Evolutionary conservation across 805 yeast species (phyloP).

Genomic region (Candida montana): DNA sequence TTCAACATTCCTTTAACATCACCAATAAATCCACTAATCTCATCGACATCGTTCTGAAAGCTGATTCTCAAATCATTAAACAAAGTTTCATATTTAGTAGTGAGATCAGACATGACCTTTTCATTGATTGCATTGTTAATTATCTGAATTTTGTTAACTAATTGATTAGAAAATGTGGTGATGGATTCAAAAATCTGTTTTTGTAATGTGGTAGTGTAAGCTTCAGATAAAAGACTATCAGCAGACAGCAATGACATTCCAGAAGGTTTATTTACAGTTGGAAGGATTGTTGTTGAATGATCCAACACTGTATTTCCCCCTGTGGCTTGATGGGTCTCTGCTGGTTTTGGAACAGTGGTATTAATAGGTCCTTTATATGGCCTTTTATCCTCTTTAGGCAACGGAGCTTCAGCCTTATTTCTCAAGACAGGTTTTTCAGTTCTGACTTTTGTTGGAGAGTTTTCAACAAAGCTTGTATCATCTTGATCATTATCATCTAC

Average conservation of each 20-base stretch:
- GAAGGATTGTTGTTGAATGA: not conserved
- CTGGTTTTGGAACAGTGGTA: not conserved
- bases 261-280: not conserved
- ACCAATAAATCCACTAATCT: slow-evolving; percentile 29
- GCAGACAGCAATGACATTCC: not conserved
- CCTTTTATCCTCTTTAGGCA: too few relatives aligned
- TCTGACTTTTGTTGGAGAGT: too few relatives aligned
- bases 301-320: too few relatives aligned
- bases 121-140: slow-evolving; percentile 34
- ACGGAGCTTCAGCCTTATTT: too few relatives aligned
- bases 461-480: slow-evolving; percentile 10
- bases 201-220: slow-evolving; percentile 32
- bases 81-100: slow-evolving; percentile 29
- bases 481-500: slow-evolving; percentile 12
- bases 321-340: not conserved
- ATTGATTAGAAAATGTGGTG: slow-evolving; percentile 28
- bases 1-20: slow-evolving; percentile 32
- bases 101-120: slow-evolving; percentile 29
- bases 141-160: slow-evolving; percentile 29
- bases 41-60: slow-evolving; percentile 33
- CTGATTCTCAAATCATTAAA: slow-evolving; percentile 28
- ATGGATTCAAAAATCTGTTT: slow-evolving; percentile 33
- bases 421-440: too few relatives aligned
- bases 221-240: slow-evolving; percentile 18
- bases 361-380: too few relatives aligned